A percentile compares a stretch with the other conserved stretches of the same genome.
phyloP scores from a whole-genome alignment of 352 stramenopile genomes.

The Salisapilia sapeloensis region DNA sequence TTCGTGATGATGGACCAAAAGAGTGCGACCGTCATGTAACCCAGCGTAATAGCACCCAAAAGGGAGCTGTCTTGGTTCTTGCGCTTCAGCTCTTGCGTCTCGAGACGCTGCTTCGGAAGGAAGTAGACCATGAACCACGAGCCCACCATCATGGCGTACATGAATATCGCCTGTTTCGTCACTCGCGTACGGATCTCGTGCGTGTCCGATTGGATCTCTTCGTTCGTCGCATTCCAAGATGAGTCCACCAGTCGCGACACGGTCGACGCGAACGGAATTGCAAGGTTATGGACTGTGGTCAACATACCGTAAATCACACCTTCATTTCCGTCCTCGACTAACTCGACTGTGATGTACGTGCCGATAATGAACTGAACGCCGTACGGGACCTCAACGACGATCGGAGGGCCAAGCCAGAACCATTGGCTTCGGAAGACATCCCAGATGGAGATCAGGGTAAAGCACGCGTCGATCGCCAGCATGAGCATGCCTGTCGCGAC shows the following conservation, averaged over 20 bases:
- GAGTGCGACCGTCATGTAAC: conserved; percentile 20
- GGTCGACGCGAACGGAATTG: conserved; percentile 18
- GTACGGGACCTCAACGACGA: conserved; percentile 25
- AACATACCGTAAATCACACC: conserved; percentile 31
- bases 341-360: conserved; percentile 37
- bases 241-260: conserved; percentile 21
- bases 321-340: conserved; percentile 36
- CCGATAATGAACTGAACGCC: conserved; percentile 29
- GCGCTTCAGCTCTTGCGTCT: conserved; percentile 41
- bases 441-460: conserved; percentile 33
- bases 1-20: conserved; percentile 30
- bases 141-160: conserved; percentile 21
- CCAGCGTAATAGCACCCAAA: conserved; percentile 15
- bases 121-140: conserved; percentile 25
- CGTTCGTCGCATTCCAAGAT: conserved; percentile 14
- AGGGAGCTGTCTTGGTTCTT: conserved; percentile 18
- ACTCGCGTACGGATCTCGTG: conserved; percentile 13
- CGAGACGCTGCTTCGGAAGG: conserved; percentile 40
- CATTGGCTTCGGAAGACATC: conserved; percentile 35
- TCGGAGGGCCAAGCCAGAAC: conserved; percentile 38
- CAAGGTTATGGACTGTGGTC: conserved; percentile 27
- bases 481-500: conserved; percentile 17
- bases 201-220: conserved; percentile 15
- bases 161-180: conserved; percentile 18
- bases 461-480: conserved; percentile 18